Percentiles rank a stretch among this genome's conserved stretches.
Conservation (phyloP, 306 rosid species). For the Cicer chorassanicum region DNA sequence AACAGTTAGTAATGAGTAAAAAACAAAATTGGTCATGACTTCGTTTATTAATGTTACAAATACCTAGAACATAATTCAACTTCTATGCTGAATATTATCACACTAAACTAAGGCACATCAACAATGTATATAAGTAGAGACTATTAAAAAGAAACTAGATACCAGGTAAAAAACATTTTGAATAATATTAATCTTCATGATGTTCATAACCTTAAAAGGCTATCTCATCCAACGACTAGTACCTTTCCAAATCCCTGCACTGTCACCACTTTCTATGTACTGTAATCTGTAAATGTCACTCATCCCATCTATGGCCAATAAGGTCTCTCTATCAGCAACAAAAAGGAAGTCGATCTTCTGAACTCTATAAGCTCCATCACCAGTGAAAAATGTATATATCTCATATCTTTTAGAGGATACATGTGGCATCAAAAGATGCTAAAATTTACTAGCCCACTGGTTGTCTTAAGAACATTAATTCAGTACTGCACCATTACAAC, state of each 20-base stretch:
- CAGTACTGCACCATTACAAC: conserved; percentile 11
- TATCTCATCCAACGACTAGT: not conserved
- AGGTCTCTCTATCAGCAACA: conserved; percentile 10
- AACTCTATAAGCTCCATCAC: conserved; percentile 20
- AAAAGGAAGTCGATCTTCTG: conserved; percentile 12
- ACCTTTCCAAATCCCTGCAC: conserved; percentile 12
- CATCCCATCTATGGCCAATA: conserved; percentile 25
- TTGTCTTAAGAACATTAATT: conserved; percentile 6
- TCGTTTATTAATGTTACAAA: conserved; percentile 24
- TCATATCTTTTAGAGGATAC: conserved; percentile 37
- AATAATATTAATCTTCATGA: conserved; percentile 22
- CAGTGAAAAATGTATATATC: conserved; percentile 20
- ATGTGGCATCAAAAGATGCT: conserved; percentile 32
- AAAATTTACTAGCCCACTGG: conserved; percentile 5
- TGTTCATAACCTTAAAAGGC: not conserved
- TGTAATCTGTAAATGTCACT: conserved; percentile 9
- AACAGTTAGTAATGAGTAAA: not conserved
- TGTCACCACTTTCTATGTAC: conserved; percentile 17
- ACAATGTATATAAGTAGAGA: not conserved
- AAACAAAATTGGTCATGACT: conserved; percentile 9
- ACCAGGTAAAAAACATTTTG: conserved; percentile 21
- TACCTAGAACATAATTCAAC: conserved; percentile 27
- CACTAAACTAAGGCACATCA: conserved; percentile 28
- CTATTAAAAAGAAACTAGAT: conserved; percentile 6
- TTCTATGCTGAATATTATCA: not conserved